A percentile compares a stretch with the other conserved stretches of the same genome.
phyloP scores from a whole-genome alignment of 768 basidiomycete genomes.

The Russula olivacea region DNA sequence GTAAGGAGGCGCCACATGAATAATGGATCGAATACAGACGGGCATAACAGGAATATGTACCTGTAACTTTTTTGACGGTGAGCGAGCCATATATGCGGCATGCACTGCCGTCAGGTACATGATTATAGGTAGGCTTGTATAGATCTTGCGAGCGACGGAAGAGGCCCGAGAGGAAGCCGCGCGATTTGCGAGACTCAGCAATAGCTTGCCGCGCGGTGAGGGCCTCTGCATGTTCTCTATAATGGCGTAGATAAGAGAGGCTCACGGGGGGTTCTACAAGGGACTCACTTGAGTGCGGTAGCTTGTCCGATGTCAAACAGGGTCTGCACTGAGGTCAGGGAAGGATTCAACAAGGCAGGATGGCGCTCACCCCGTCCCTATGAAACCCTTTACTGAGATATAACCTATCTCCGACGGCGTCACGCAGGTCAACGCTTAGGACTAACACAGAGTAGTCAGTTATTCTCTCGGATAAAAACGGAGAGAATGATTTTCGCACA shows the following conservation, averaged over 20 bases:
- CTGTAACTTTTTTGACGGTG: conserved; percentile 83
- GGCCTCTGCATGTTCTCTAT: conserved; percentile 55
- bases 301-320: conserved; percentile 81
- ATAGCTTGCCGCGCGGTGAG: conserved; percentile 68
- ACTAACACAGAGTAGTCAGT: conserved; percentile 38
- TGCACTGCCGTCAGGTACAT: conserved; percentile 61
- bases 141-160: conserved; percentile 40
- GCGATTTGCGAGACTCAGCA: conserved; percentile 65
- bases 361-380: conserved; percentile 69
- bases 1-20: neutral
- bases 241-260: conserved; percentile 24
- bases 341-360: neutral
- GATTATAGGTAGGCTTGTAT: conserved; percentile 71
- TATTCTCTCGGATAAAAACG: neutral
- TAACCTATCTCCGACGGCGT: conserved; percentile 89
- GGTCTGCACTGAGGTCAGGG: conserved; percentile 41
- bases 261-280: no score
- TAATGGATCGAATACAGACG: neutral
- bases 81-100: conserved; percentile 85
- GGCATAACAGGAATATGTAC: conserved; percentile 33
- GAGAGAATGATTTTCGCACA: conserved; percentile 48
- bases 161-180: conserved; percentile 62
- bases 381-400: conserved; percentile 74
- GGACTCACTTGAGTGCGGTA: conserved; percentile 47
- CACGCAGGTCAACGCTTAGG: conserved; percentile 82